These are phyloP conservation scores for Solanum pimpinellifolium DNA, from an alignment of 257 asterid genomes.

Conservation along the genomic window DNA sequence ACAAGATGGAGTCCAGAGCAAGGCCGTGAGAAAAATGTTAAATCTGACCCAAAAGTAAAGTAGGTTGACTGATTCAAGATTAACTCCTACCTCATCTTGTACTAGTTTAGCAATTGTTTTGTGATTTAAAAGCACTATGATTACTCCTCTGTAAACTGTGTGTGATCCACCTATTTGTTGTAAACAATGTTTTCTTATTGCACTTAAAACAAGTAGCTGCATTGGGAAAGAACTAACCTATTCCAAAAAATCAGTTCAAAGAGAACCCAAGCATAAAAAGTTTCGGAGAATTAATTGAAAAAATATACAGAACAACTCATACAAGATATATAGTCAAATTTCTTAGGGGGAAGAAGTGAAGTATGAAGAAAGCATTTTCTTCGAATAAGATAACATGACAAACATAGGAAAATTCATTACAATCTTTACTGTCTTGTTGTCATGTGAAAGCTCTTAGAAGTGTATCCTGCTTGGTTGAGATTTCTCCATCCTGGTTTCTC, in stretches of 20 bases:
- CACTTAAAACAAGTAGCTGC: background rate
- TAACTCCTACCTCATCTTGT: background rate
- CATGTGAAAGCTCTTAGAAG: constrained; percentile 22
- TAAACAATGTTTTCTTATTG: background rate
- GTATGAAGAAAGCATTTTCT: background rate
- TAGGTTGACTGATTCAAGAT: background rate
- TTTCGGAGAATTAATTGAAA: background rate
- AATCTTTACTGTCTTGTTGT: background rate
- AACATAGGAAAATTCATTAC: background rate
- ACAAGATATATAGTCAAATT: background rate
- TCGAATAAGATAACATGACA: background rate
- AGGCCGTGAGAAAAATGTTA: constrained; percentile 25
- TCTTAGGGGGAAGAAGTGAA: background rate
- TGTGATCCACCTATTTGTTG: background rate
- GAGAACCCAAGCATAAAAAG: background rate
- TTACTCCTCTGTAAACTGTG: background rate
- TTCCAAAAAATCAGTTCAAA: background rate
- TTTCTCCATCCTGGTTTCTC: constrained; percentile 87
- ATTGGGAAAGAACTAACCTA: background rate
- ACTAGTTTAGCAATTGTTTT: background rate
- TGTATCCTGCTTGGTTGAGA: constrained; percentile 71
- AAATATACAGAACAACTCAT: background rate
- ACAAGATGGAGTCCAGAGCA: constrained; percentile 64
- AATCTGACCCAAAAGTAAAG: background rate
- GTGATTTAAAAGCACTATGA: background rate